Evolutionary conservation across 2,329 filamentous ascomycete species (phyloP).

Genomic region (Penicillium sumatraense): DNA sequence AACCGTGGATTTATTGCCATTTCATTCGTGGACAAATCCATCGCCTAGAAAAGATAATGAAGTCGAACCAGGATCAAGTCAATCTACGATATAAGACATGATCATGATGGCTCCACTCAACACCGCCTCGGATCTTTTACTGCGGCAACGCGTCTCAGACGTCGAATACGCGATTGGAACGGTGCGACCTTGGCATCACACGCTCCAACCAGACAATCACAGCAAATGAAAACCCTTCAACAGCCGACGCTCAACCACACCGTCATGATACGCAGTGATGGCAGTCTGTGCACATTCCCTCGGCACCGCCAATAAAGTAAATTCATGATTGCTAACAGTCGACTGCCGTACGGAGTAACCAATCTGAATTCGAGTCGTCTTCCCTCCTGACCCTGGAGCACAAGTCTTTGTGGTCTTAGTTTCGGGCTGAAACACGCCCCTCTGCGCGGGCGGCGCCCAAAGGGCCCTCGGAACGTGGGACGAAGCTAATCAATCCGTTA

Average conservation of each 20-base stretch:
- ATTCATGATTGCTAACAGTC: not conserved
- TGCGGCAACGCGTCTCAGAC: not conserved
- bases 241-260: not conserved
- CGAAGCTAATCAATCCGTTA: slow-evolving; percentile 26
- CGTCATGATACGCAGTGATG: not conserved
- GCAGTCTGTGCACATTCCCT: not conserved
- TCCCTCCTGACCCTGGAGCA: slow-evolving; percentile 1
- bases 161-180: not conserved
- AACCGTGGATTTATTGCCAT: not conserved
- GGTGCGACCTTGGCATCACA: slow-evolving; percentile 2
- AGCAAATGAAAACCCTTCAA: not conserved
- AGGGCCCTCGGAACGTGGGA: slow-evolving; percentile 20
- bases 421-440: slow-evolving; percentile 21
- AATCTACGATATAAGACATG: too few relatives aligned
- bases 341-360: too few relatives aligned
- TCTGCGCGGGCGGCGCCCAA: not conserved
- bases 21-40: not conserved
- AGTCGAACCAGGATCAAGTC: not conserved
- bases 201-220: not conserved
- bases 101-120: not conserved
- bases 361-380: not conserved
- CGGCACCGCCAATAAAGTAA: not conserved
- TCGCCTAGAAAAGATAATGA: not conserved
- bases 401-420: slow-evolving; percentile 11
- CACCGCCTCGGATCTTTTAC: not conserved